Evolutionary conservation across 148 eudicot species (phyloP), one percentile per base, ranked within the genome.

Genomic region (Cornus controversa): DNA sequence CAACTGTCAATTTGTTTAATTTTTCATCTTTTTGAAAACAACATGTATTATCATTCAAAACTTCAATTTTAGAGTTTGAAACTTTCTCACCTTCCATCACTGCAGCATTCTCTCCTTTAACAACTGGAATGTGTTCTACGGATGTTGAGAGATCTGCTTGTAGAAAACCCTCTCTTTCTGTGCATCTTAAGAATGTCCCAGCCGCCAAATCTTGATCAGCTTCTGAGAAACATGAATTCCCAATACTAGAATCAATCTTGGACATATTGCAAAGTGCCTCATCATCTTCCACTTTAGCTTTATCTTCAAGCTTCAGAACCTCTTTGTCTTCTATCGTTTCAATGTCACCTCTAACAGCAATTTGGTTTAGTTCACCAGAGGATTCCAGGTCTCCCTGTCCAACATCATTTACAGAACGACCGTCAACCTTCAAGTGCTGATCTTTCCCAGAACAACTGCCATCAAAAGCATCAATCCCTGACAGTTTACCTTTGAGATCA

Each of bases 401-500:
- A 25, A 42, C 67, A 72, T 67, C 50, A 50, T 47, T 24, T 77
- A 72, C 65, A 26, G 29, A 53, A 28, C 40, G 27, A 10, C 60
- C 80, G 71, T 72, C 73, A 54, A 60, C 65, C 71, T 36, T 28
- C 8, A 57, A 26, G 5, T 31, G 6, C n/a, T 69, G 78, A 76
- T 28, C 72, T 79, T 60, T 40, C 1, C 37, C 67, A 8, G 66
- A 28, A 36, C 4, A 67, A 67, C 66, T 28, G 9, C 27, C 40
- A 53, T 72, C 40, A 2, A 66, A 27, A 26, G 50, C 70, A 54
- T 47, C 72, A 75, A 69, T 34, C 64, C 16, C 71, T 10, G 72
- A 13, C 31, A 27, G 66, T 54, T 77, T 67, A n/a, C 70, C 80
- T 63, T 86, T 76, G 69, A 50, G 31, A 77, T 62, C 82, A 67